Evolutionary conservation across 2,329 filamentous ascomycete species (phyloP), one percentile per base, ranked within the genome.

Genomic region (Colletotrichum simmondsii): DNA sequence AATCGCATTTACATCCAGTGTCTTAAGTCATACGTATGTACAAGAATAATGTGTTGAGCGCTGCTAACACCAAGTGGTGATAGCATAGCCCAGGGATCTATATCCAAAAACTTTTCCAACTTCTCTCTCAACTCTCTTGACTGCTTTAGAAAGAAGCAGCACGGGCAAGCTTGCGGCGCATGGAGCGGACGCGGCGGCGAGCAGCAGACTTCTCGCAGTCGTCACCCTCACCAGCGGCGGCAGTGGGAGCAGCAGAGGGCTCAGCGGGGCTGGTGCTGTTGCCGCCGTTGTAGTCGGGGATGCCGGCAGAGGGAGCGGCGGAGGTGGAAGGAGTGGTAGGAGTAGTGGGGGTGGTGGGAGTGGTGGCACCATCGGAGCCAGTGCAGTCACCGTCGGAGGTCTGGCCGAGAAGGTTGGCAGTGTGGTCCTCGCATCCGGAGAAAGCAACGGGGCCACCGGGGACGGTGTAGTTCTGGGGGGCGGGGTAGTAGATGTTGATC

Each of bases 341-440:
- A 12, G 66, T 46, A 24, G 62, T 57, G 28, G 70, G 61, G 54
- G 35, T 59, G 6, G 70, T 37, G 10, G 74, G 69, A 54, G 57
- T 68, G 73, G 57, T 74, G 61, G 73, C 68, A 2, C 62, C 74
- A 62, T 67, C 71, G 57, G 62, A 71, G 49, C 74, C 74, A 10
- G 81, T 82, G 80, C 81, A 83, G 78, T 83, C 81, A 58, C 81
- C 81, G 42, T 83, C 81, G 63, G 72, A 78, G 26, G 75, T 60
- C 77, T 79, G 77, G 14, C 80, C 81, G 30, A 73, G 76, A 4
- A 79, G 73, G 80, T 83, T 83, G 75, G 80, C 78, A 52, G 81
- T 83, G 78, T 83, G 80, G 73, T 83, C 81, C 76, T 80, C 78
- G 72, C 81, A 83, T 32, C 68, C 69, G 68, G 76, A 78, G 75